Evolutionary conservation across 345 rosid species (phyloP).

Genomic region (Eucalyptus albens): DNA sequence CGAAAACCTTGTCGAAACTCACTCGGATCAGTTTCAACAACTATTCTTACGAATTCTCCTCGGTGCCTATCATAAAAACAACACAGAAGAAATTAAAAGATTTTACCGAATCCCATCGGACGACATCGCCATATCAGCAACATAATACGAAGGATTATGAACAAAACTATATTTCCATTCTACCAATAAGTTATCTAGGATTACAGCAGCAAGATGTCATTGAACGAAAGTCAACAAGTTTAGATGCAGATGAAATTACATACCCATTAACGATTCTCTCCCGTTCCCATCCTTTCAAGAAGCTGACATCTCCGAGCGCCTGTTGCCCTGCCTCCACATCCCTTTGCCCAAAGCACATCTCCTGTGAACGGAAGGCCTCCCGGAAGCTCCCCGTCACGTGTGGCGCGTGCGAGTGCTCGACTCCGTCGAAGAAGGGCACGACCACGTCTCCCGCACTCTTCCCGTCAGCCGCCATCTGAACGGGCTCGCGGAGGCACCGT

Average conservation of each 20-base stretch:
- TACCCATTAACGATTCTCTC: background rate
- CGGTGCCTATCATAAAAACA: background rate
- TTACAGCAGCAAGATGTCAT: background rate
- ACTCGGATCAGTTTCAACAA: background rate
- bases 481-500: background rate
- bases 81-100: background rate
- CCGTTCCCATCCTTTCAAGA: background rate
- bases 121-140: background rate
- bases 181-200: background rate
- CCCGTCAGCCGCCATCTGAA: background rate
- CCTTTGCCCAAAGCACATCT: background rate
- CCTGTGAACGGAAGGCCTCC: background rate
- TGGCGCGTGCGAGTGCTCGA: background rate
- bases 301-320: background rate
- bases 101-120: background rate
- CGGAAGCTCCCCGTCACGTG: background rate
- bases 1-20: background rate
- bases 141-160: background rate
- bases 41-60: background rate
- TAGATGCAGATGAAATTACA: background rate
- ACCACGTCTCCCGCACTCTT: background rate
- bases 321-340: background rate
- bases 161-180: background rate
- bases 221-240: background rate
- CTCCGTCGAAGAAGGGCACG: background rate